phyloP scores from a whole-genome alignment of 2,329 filamentous ascomycete species.

The Bipolaris sorokiniana region DNA sequence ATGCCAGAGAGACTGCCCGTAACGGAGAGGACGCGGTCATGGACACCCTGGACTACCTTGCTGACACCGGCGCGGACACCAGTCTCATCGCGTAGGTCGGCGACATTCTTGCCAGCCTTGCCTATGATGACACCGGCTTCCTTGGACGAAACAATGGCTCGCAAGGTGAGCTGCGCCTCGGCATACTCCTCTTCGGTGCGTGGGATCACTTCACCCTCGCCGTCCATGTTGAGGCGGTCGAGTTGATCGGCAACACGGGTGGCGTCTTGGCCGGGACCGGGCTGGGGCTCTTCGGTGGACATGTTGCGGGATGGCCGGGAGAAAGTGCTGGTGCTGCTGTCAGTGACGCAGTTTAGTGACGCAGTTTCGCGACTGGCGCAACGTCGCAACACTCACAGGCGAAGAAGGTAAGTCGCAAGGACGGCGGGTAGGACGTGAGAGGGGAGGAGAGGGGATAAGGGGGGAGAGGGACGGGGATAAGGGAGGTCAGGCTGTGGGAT shows the following conservation, averaged over 20 bases:
- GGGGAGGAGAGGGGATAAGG: slow-evolving; percentile 13
- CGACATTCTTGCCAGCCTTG: slow-evolving; percentile 98
- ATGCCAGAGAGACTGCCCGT: slow-evolving; percentile 88
- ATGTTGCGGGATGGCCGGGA: slow-evolving; percentile 48
- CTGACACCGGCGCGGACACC: slow-evolving; percentile 97
- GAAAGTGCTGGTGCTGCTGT: slow-evolving; percentile 34
- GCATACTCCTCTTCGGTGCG: slow-evolving; percentile 98
- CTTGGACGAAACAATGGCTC: slow-evolving; percentile 98
- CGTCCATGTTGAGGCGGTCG: slow-evolving; percentile 48
- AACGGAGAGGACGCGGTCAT: slow-evolving; percentile 95
- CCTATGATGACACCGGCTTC: slow-evolving; percentile 99
- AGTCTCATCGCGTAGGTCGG: slow-evolving; percentile 94
- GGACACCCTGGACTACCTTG: slow-evolving; percentile 97
- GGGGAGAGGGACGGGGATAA: slow-evolving; percentile 13
- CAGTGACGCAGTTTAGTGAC: slow-evolving; percentile 45
- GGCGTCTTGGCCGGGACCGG: slow-evolving; percentile 41
- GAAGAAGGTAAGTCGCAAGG: slow-evolving; percentile 12
- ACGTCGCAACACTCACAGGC: slow-evolving; percentile 26
- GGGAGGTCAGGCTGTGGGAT: slow-evolving; percentile 22
- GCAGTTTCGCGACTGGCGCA: slow-evolving; percentile 26
- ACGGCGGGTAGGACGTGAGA: slow-evolving; percentile 7
- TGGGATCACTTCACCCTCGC: slow-evolving; percentile 72
- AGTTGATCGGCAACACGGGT: slow-evolving; percentile 52
- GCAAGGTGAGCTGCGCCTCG: slow-evolving; percentile 86
- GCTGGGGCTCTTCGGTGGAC: slow-evolving; percentile 51